Base-by-base conservation (phyloP, 2,329 filamentous ascomycete species). In the Cadophora gregata region DNA sequence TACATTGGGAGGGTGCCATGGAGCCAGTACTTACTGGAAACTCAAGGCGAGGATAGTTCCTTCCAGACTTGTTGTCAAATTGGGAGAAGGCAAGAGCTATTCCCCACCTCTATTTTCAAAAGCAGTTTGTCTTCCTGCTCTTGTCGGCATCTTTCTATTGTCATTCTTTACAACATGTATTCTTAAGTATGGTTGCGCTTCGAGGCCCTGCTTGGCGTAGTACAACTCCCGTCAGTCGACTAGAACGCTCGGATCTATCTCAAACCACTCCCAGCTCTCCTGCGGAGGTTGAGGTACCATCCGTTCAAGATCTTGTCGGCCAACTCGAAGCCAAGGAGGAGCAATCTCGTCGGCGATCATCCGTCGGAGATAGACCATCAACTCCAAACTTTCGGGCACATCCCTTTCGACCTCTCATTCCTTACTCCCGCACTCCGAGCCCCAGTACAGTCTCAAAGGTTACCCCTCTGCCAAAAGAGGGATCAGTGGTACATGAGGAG, bases 161-260 rank as follows among this genome's bases (percentile, higher is more conserved):
- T 25, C 56, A 65, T 48, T 66, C 59, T 47, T 50, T 29, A 56
- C 29, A 48, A 16, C 16, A 69, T 68, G 61, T 65, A 69, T 66
- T n/a, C 0, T 45, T 70, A 70, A 67, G 21, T 27, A 71, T 71
- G 69, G 58, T 62, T 31, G 55, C 33, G 21, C 60, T 64, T 29
- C 51, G 62, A 59, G 58, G 62, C 36, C 62, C 67, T 45, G 36
- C 59, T 47, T 70, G 67, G 67, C 65, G 66, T 59, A 67, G 66
- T 59, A 58, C 64, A 21, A 55, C 65, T 42, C 53, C 62, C 53
- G 55, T 60, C 33, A 42, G 51, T 59, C 55, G 36, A 50, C 24
- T 66, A 42, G 33, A 59, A 10, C 58, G 29, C 42, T 61, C 64
- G 27, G 61, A 59, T 24, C 47, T 47, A 38, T 48, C 60, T 60